Evolutionary conservation across 306 rosid species (phyloP), one percentile per base, ranked within the genome.

Genomic region (Cucumis melo): DNA sequence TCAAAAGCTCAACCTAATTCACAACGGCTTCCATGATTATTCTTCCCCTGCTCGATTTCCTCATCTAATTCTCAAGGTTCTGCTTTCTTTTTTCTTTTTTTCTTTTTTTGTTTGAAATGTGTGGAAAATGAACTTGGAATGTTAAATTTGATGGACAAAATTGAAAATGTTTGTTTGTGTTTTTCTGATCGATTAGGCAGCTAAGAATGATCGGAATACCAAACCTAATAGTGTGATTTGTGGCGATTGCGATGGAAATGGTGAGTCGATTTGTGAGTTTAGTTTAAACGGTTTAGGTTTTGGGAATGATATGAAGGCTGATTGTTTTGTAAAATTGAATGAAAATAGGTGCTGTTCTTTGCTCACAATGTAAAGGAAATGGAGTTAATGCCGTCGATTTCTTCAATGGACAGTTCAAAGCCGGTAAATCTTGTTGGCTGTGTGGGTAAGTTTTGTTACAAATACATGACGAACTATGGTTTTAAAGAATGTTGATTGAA

Each of bases 341-440:
- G 19, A 81, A 81, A 42, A 38, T 81, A 95, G 98, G 98, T 81
- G 96, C 93, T 6, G 79, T 70, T 75, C 6, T 1, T 48, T 92
- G 97, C 67, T 15, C 80, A 51, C 96, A 95, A 76, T 95, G 99
- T 82, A 20, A 90, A 85, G 97, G 99, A 53, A 29, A 61, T 36
- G 99, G 99, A 81, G 92, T 95, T 17, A 92, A 95, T 76, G 81
- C 91, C 32, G 89, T 65, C n/a, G 99, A 95, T 84, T 92, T 90
- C 87, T 95, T 89, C 89, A 95, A 92, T 46, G 98, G 99, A 64
- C 93, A 82, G 79, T 92, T 87, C 71, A 95, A 92, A 84, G 99
- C 93, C 1, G 99, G 97, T 41, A 93, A 85, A 81, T 62, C 92
- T 46, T 95, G 99, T 81, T 95, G 98, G 99, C 81, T 95, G 72